Base-by-base conservation (phyloP, 345 rosid species). In the Acer saccharum region DNA sequence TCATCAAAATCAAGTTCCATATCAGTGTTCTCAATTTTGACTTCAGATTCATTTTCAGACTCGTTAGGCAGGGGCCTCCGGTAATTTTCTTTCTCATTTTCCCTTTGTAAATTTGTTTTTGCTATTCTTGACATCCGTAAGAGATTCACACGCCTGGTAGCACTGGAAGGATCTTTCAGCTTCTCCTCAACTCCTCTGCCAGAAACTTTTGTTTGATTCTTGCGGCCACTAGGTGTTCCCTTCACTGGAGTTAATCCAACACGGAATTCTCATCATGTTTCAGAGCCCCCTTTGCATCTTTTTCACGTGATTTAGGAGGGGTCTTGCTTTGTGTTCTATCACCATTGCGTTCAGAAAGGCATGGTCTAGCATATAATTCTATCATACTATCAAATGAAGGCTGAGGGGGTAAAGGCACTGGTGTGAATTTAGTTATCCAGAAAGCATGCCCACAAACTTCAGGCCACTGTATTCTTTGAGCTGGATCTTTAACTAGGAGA, bases 1-100 rank as follows among this genome's bases (percentile, higher is more conserved):
- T 96, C 99, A 78, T 91, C 85, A 84, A 96, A 96, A 88, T 96
- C 95, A 81, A 96, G 99, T 80, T 96, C 99, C 99, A 96, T 94
- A 79, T 96, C 98, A 3, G 89, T 91, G 86, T 94, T 92, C 84
- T 96, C 97, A 54, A 94, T 92, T 83, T 94, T 92, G 68, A 96
- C 95, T 73, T 96, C 98, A 72, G 98, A 83, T 81, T 92, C 89
- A 75, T 91, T 91, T 87, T 94, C 95, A 55, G 89, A 83, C 73
- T 85, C 83, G 76, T 82, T 88, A 70, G 97, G 91, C 83, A 87
- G 80, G 46, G 93, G 97, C 84, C 98, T 89, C 57, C 99, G 79
- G 68, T 96, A 96, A 80, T 96, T 96, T 87, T 96, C 99, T 86
- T 96, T 96, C 81, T 96, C 98, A 74, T 94, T 96, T 87, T 96